A percentile compares a stretch with the other conserved stretches of the same genome.
phyloP scores from a whole-genome alignment of 2,329 filamentous ascomycete genomes.

The Ophiostoma sp. region DNA sequence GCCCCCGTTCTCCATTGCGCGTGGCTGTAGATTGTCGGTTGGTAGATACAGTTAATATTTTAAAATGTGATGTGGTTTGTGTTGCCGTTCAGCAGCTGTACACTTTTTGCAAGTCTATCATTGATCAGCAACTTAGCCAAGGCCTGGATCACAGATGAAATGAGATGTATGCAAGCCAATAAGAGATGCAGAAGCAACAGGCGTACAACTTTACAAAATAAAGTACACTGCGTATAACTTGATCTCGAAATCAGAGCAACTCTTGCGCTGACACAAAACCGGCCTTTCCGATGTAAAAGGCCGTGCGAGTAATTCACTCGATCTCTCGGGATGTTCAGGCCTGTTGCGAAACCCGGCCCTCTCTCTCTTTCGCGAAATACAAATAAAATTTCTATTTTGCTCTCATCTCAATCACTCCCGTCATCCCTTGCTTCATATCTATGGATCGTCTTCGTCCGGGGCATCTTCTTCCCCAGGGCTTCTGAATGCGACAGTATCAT shows the following conservation, averaged over 20 bases:
- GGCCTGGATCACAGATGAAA: not conserved
- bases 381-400: not conserved
- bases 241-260: not conserved
- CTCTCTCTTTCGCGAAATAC: not conserved
- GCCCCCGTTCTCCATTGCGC: conserved; percentile 14
- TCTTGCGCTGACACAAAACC: conserved; percentile 10
- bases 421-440: conserved; percentile 11
- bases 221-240: not conserved
- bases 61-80: not conserved
- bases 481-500: conserved; percentile 11
- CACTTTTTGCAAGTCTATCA: not conserved
- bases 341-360: not conserved
- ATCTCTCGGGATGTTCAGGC: not conserved
- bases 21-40: not conserved
- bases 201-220: not conserved
- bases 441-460: conserved; percentile 7
- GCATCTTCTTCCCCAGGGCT: conserved; percentile 13
- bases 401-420: not conserved
- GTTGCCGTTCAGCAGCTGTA: not conserved
- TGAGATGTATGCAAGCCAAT: not conserved
- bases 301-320: conserved; percentile 11
- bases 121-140: not conserved
- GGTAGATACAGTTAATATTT: not conserved
- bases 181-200: not conserved
- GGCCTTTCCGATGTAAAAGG: conserved; percentile 8